These are phyloP conservation scores for Kitagawia praeruptora DNA, from an alignment of 129 eudicot genomes.

Conservation along the genomic window DNA sequence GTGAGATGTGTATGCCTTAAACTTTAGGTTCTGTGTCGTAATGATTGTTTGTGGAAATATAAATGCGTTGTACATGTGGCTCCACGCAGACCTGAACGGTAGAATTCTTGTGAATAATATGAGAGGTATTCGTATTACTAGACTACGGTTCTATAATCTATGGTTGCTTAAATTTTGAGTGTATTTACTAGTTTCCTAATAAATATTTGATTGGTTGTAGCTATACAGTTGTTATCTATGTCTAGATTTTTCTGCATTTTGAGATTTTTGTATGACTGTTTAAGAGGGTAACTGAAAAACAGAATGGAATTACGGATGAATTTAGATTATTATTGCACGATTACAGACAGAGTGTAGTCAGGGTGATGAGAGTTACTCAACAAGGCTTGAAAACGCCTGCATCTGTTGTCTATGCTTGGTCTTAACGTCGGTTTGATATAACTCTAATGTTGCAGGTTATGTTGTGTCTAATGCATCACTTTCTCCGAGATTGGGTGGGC, in stretches of 20 bases:
- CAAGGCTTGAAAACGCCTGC: background rate
- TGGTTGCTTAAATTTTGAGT: background rate
- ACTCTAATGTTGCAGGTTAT: constrained; percentile 48
- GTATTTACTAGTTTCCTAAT: background rate
- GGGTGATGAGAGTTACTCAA: background rate
- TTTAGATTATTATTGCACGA: background rate
- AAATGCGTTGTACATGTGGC: too few relatives aligned
- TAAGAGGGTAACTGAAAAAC: background rate
- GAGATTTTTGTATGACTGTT: background rate
- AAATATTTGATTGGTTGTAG: background rate
- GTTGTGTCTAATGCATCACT: constrained; percentile 40
- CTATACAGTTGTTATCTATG: background rate
- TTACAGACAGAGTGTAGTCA: background rate
- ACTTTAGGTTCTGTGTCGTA: too few relatives aligned
- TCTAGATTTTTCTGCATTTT: background rate
- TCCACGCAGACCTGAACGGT: too few relatives aligned
- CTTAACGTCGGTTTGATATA: background rate
- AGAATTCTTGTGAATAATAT: too few relatives aligned
- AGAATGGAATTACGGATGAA: background rate
- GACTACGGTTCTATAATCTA: background rate
- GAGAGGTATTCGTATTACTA: background rate
- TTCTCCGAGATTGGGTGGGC: constrained; percentile 62
- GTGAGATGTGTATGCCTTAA: too few relatives aligned
- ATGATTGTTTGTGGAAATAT: too few relatives aligned
- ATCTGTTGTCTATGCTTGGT: background rate